These are phyloP conservation scores for Decorospora gaudefroyi DNA, from an alignment of 2,329 filamentous ascomycete species.

Conservation along the genomic window DNA sequence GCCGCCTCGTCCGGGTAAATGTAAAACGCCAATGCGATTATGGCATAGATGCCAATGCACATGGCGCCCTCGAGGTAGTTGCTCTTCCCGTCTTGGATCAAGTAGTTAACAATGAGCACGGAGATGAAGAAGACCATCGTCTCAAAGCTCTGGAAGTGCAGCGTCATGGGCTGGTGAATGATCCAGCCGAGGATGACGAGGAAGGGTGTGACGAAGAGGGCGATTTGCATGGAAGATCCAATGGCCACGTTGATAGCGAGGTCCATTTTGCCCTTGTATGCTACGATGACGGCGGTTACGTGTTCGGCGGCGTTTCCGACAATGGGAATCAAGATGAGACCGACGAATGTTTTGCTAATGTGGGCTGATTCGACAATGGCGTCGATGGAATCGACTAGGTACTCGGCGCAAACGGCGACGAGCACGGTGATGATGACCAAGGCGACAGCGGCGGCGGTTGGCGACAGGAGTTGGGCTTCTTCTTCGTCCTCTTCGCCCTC, in stretches of 20 bases:
- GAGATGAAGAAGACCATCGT: constrained; percentile 84
- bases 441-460: constrained; percentile 52
- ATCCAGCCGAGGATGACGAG: constrained; percentile 62
- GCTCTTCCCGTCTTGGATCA: constrained; percentile 81
- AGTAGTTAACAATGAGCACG: constrained; percentile 84
- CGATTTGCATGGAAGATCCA: constrained; percentile 60
- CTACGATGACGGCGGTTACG: constrained; percentile 59
- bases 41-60: constrained; percentile 60
- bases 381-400: constrained; percentile 60
- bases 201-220: constrained; percentile 62
- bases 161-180: constrained; percentile 60
- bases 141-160: constrained; percentile 89
- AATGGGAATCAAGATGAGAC: constrained; percentile 61
- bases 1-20: constrained; percentile 61
- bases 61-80: constrained; percentile 83
- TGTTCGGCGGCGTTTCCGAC: constrained; percentile 63
- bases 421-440: constrained; percentile 56
- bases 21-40: constrained; percentile 64
- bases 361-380: constrained; percentile 57
- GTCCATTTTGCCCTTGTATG: constrained; percentile 63
- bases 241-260: constrained; percentile 61
- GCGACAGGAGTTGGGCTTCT: constrained; percentile 51
- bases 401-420: constrained; percentile 59
- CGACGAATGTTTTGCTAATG: constrained; percentile 62
- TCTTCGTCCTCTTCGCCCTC: constrained; percentile 40